Evolutionary conservation across 306 rosid genomes (phyloP), one percentile per base, ranked within the genome.

Genomic region (Acacia acuminata): DNA sequence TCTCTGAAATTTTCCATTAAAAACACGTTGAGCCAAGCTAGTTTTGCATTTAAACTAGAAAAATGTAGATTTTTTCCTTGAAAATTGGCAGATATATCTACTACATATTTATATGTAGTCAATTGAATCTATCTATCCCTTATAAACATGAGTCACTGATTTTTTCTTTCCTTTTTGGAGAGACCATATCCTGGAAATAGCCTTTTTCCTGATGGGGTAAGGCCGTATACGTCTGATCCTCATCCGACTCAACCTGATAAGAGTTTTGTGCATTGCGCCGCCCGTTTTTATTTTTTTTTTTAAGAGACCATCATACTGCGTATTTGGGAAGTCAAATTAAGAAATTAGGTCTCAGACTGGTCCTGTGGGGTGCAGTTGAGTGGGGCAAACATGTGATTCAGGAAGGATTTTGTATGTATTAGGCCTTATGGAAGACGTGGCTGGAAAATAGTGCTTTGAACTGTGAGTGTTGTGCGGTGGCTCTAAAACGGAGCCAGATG

Each of bases 361-460:
- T 77, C 79, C 85, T 14, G 53, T 48, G 13, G 60, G 48, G 38
- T 4, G 38, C 4, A 61, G 36, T 75, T 79, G 53, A 81, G 75
- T 15, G 45, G 64, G 76, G 56, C 85, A 82, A 80, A 77, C 79
- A 77, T 82, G 88, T 88, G 88, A 87, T 72, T 79, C n/a, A 56
- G 79, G 45, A 73, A 77, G 6, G 76, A n/a, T 36, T 11, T 72
- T 66, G 71, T 85, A 66, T 71, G 81, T 45, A 79, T 84, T 76
- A 58, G 56, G 51, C 43, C 15, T 66, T 32, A 40, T 55, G 68
- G 45, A 73, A 51, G 68, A 84, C 79, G 87, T 81, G 87, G 76
- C 83, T 78, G 66, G 32, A 69, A 74, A 51, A 43, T 22, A 20
- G 25, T 73, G 64, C 68, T n/a, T 65, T 77, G 85, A 82, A 65